A percentile compares a stretch with the other conserved stretches of the same genome.
phyloP scores from a whole-genome alignment of 306 rosid species.

The Citrullus amarus region DNA sequence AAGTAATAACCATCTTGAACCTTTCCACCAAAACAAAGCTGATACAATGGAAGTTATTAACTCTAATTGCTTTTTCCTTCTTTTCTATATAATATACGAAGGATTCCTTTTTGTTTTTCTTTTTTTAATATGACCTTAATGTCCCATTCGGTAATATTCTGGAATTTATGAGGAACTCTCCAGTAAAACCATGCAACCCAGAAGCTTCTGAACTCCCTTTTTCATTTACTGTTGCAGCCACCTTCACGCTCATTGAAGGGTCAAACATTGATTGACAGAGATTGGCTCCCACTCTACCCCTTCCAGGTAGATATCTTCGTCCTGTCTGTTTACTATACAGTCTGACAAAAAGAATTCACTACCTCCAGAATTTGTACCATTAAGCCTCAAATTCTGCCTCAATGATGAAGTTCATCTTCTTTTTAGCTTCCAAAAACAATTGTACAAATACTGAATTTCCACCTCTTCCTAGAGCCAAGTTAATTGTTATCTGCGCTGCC shows the following conservation, averaged over 20 bases:
- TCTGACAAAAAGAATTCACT: neutral
- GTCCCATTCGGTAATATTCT: neutral
- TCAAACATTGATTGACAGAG: neutral
- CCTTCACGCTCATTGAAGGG: neutral
- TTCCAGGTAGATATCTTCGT: neutral
- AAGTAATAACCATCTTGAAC: neutral
- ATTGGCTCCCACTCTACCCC: neutral
- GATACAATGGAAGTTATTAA: neutral
- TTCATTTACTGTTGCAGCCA: neutral
- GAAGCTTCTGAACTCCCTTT: neutral
- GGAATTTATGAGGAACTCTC: neutral
- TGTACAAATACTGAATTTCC: neutral
- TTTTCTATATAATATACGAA: neutral
- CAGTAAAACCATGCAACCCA: neutral
- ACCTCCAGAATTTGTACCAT: neutral
- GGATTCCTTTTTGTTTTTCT: neutral
- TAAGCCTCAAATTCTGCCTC: neutral
- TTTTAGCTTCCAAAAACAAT: neutral
- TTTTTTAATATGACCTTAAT: neutral
- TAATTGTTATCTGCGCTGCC: neutral
- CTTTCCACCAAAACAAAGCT: neutral
- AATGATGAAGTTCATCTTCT: neutral
- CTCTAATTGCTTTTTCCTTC: neutral
- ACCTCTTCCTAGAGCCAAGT: neutral
- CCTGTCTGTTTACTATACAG: neutral